Conservation (phyloP, 768 basidiomycete species). For the Crassisporium funariophilum region DNA sequence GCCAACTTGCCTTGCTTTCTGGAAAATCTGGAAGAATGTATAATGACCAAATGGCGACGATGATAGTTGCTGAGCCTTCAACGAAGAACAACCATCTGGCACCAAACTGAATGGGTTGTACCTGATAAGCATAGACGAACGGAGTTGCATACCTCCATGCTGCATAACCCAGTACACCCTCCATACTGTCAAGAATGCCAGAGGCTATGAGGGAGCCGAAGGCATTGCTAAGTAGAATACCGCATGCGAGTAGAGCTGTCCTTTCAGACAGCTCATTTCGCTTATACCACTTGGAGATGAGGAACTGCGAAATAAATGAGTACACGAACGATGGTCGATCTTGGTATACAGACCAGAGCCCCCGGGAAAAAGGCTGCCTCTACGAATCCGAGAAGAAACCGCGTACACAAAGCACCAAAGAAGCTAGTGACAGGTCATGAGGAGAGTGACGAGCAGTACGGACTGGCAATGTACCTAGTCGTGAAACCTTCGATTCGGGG, state of each 20-base stretch:
- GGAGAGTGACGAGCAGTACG: not conserved
- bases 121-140: not conserved
- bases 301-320: conserved; percentile 35
- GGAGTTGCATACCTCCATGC: conserved; percentile 66
- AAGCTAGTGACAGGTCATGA: conserved; percentile 46
- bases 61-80: conserved; percentile 66
- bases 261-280: conserved; percentile 73
- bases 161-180: conserved; percentile 70
- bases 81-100: conserved; percentile 82
- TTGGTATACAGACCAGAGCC: conserved; percentile 32
- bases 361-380: conserved; percentile 77
- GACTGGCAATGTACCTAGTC: conserved; percentile 35
- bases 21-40: conserved; percentile 84
- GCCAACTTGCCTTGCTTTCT: conserved; percentile 58
- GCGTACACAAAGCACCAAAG: conserved; percentile 63
- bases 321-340: not conserved
- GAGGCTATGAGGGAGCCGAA: conserved; percentile 85
- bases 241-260: conserved; percentile 72
- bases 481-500: conserved; percentile 47
- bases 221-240: conserved; percentile 82
- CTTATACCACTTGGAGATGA: conserved; percentile 80
- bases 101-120: not conserved
- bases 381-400: conserved; percentile 78
- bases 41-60: conserved; percentile 55
- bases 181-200: conserved; percentile 74